phyloP scores from a whole-genome alignment of 2,329 filamentous ascomycete species.

The Fusarium citri region DNA sequence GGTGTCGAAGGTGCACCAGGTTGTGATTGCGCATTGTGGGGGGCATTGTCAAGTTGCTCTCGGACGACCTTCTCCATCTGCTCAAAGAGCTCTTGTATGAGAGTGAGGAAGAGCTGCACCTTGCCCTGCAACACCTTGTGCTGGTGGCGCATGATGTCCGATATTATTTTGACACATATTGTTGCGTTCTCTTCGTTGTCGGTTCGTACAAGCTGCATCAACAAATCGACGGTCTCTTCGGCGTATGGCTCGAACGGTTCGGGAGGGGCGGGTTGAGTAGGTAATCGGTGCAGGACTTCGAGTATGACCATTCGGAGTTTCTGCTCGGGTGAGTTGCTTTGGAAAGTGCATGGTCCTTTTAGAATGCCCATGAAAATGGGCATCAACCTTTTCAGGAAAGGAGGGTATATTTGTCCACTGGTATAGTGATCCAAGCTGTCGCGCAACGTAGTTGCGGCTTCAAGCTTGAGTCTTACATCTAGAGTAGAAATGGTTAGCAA shows the following conservation, averaged over 20 bases:
- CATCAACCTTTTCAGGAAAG: conserved; percentile 88
- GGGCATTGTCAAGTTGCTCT: conserved; percentile 89
- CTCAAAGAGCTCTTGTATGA: conserved; percentile 96
- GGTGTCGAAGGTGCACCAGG: conserved; percentile 74
- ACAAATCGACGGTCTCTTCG: conserved; percentile 85
- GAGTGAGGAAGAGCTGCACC: conserved; percentile 87
- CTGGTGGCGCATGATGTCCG: conserved; percentile 95
- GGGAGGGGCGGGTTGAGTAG: conserved; percentile 74
- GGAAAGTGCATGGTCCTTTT: conserved; percentile 87
- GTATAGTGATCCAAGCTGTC: conserved; percentile 93
- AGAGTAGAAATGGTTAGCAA: conserved; percentile 16
- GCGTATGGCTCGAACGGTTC: conserved; percentile 91
- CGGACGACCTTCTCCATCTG: conserved; percentile 94
- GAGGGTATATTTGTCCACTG: conserved; percentile 77
- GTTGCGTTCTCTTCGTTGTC: conserved; percentile 99
- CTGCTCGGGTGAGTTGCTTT: conserved; percentile 91
- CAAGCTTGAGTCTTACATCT: conserved; percentile 87
- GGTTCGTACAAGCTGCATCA: conserved; percentile 87
- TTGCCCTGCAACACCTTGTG: conserved; percentile 80
- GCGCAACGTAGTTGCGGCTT: conserved; percentile 85
- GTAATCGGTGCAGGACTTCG: conserved; percentile 91
- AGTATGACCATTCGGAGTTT: conserved; percentile 93
- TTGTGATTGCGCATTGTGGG: conserved; percentile 63
- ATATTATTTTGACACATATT: conserved; percentile 97
- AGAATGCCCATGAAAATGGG: conserved; percentile 90